Conservation (phyloP, 108 stramenopile genomes). For the Mayamaea pseudoterrestris region DNA sequence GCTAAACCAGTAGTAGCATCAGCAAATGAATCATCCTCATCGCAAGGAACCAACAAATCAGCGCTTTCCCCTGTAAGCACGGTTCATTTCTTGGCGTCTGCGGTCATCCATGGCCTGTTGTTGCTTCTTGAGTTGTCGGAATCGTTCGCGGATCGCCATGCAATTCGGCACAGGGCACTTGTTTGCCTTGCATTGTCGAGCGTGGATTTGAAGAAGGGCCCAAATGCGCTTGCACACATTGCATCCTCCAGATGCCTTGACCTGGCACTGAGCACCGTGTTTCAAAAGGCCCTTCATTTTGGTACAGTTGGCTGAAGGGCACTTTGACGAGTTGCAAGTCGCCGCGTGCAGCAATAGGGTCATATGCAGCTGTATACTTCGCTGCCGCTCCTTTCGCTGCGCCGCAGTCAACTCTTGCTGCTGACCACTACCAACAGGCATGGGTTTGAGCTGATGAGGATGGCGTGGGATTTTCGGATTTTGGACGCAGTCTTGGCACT, state of each 20-base stretch:
- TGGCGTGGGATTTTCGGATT: constrained; percentile 71
- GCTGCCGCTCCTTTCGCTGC: constrained; percentile 86
- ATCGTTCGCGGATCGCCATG: constrained; percentile 84
- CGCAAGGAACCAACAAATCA: no score
- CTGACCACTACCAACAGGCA: constrained; percentile 54
- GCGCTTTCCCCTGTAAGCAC: constrained; percentile 21
- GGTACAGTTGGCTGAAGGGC: constrained; percentile 89
- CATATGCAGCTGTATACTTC: constrained; percentile 93
- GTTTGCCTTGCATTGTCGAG: constrained; percentile 81
- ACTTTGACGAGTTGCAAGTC: constrained; percentile 70
- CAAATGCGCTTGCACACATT: constrained; percentile 94
- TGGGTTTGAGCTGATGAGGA: constrained; percentile 76
- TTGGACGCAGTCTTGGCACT: constrained; percentile 77
- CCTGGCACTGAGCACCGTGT: constrained; percentile 70
- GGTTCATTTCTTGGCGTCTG: constrained; percentile 82
- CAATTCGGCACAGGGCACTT: constrained; percentile 92
- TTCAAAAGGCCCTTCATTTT: constrained; percentile 96
- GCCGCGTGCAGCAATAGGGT: constrained; percentile 91
- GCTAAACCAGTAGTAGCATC: no score
- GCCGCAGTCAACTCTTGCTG: constrained; percentile 76
- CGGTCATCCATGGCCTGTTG: constrained; percentile 89
- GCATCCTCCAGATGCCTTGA: constrained; percentile 87
- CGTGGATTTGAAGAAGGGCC: constrained; percentile 96
- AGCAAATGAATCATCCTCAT: no score
- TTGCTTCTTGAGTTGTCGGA: constrained; percentile 77